These are phyloP conservation scores for Aspergillus glaucus DNA, from an alignment of 2,329 filamentous ascomycete species.

Conservation along the genomic window DNA sequence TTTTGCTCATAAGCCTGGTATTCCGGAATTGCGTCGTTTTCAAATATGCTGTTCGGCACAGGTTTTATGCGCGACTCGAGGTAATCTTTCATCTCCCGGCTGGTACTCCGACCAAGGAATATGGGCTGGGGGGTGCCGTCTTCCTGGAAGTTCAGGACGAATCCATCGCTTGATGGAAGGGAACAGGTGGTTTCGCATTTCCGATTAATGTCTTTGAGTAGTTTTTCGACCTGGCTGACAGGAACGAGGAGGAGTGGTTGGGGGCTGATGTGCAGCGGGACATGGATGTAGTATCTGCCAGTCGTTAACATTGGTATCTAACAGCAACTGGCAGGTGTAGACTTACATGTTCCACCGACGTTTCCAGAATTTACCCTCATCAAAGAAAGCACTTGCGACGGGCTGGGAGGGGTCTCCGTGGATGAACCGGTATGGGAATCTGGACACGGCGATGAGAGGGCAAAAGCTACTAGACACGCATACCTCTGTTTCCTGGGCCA, in stretches of 20 bases:
- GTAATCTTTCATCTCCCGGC: constrained; percentile 36
- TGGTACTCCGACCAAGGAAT: constrained; percentile 56
- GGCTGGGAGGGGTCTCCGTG: constrained; percentile 22
- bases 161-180: constrained; percentile 55
- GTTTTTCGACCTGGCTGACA: constrained; percentile 56
- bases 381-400: constrained; percentile 36
- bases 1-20: constrained; percentile 33
- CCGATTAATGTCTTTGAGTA: constrained; percentile 60
- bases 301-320: not conserved
- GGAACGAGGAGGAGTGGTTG: constrained; percentile 62
- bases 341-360: constrained; percentile 73
- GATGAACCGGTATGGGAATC: constrained; percentile 40
- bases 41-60: constrained; percentile 5
- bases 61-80: constrained; percentile 31
- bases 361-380: constrained; percentile 41
- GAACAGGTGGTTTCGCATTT: constrained; percentile 45
- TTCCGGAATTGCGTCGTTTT: not conserved
- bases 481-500: constrained; percentile 1
- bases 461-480: constrained; percentile 28
- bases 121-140: constrained; percentile 58
- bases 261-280: constrained; percentile 40
- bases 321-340: not conserved
- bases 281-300: constrained; percentile 60
- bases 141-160: constrained; percentile 57
- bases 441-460: constrained; percentile 32